Evolutionary conservation across 139 green algal genomes (phyloP), one percentile per base, ranked within the genome.

Genomic region (Chlamydomonas sphaeroides): DNA sequence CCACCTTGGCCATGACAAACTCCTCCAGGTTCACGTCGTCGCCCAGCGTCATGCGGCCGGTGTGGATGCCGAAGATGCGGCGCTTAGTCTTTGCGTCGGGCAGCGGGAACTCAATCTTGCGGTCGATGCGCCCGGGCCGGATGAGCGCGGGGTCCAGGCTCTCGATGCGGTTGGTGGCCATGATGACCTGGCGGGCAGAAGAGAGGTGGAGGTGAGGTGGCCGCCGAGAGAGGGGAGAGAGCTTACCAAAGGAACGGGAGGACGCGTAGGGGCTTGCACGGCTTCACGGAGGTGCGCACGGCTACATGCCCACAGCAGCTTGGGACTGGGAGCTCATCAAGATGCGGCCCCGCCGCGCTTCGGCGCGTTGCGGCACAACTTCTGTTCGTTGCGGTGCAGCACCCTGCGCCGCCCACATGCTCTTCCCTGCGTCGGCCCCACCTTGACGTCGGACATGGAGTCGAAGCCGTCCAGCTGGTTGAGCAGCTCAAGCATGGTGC

Each of bases 401-500:
- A n/a, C n/a, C n/a, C n/a, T n/a, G n/a, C n/a, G n/a, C n/a, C n/a
- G n/a, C n/a, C n/a, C n/a, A n/a, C n/a, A n/a, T n/a, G n/a, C n/a
- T n/a, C n/a, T n/a, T n/a, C n/a, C n/a, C n/a, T n/a, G 21, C 53
- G 53, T 5, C 20, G 21, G 17, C 53, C 53, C n/a, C 73, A 94
- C 94, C 95, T 99, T 99, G 81, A 99, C 97, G 33, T 99, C 97
- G 36, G 88, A 88, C 77, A 98, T 90, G 11, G 95, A 88, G 75
- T 99, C 97, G 59, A 99, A 99, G 30, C 97, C 97, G 85, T 99
- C 97, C 90, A 99, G 92, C 90, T 99, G 97, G 83, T 99, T 99
- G 57, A 99, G 91, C 79, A 99, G 92, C 93, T 99, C 97, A 35
- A 99, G 89, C 97, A 99, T 99, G 49, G 97, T 99, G 33, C 97